Conservation (phyloP, 352 stramenopile species). For the Phytophthora podocarpi region DNA sequence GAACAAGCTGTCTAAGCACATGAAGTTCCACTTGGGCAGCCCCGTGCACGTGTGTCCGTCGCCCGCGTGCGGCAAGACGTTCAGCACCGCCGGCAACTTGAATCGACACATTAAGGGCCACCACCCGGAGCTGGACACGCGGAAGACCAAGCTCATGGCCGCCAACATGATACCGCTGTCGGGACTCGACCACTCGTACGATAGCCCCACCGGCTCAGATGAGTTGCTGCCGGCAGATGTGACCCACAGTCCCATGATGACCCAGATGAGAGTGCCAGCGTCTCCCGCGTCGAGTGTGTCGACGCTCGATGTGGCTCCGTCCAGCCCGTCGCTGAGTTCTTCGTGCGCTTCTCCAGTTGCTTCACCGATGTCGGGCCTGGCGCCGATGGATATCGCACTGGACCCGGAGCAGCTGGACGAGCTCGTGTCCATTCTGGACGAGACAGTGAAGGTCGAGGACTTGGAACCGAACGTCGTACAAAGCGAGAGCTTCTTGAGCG, state of each 20-base stretch:
- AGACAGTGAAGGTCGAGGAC: slow-evolving; percentile 30
- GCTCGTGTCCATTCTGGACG: slow-evolving; percentile 45
- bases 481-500: background rate
- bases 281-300: slow-evolving; percentile 24
- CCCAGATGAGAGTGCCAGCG: background rate
- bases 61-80: slow-evolving; percentile 56
- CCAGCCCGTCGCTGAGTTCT: slow-evolving; percentile 19
- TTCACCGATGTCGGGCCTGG: slow-evolving; percentile 7
- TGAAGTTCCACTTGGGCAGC: slow-evolving; percentile 65
- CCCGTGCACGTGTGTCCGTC: slow-evolving; percentile 49
- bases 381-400: slow-evolving; percentile 14
- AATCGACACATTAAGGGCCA: slow-evolving; percentile 68
- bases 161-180: slow-evolving; percentile 9
- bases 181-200: slow-evolving; percentile 24
- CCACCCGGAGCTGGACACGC: slow-evolving; percentile 40
- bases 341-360: slow-evolving; percentile 18
- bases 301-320: slow-evolving; percentile 3
- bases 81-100: slow-evolving; percentile 64
- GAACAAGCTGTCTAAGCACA: slow-evolving; percentile 68
- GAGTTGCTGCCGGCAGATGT: slow-evolving; percentile 8
- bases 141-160: slow-evolving; percentile 26
- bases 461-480: background rate
- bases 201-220: slow-evolving; percentile 35
- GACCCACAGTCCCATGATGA: slow-evolving; percentile 4
- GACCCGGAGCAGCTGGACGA: slow-evolving; percentile 43